Percentiles rank a stretch among this genome's conserved stretches.
Conservation (phyloP, 2,329 filamentous ascomycete species). For the Ophiostoma triangulosporum region DNA sequence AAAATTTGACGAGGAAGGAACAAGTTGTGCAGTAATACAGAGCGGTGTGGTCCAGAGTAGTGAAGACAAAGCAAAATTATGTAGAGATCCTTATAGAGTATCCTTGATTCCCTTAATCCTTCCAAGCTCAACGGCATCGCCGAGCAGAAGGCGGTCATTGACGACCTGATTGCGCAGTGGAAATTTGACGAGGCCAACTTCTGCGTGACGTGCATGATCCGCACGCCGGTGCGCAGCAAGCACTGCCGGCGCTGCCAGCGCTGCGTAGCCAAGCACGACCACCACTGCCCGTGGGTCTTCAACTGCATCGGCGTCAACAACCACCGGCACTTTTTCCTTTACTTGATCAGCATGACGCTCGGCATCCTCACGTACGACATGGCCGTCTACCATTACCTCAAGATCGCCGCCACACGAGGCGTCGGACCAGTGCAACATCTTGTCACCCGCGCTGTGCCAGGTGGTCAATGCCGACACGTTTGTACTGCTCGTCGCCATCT, state of each 20-base stretch:
- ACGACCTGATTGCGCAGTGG: constrained; percentile 4
- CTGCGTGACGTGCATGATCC: constrained; percentile 43
- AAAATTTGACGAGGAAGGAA: too few relatives aligned
- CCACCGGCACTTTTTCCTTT: constrained; percentile 88
- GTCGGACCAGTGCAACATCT: constrained; percentile 53
- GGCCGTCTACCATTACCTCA: constrained; percentile 59
- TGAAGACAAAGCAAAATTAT: too few relatives aligned
- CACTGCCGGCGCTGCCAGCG: constrained; percentile 85
- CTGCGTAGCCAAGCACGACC: constrained; percentile 92
- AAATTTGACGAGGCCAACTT: constrained; percentile 4
- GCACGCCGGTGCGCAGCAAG: constrained; percentile 84
- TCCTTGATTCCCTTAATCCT: too few relatives aligned
- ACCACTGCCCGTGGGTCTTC: constrained; percentile 96
- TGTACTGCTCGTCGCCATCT: constrained; percentile 64
- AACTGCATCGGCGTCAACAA: constrained; percentile 96
- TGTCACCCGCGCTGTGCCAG: constrained; percentile 62
- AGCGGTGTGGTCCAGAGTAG: too few relatives aligned
- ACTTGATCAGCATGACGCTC: constrained; percentile 63
- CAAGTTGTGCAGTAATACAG: too few relatives aligned
- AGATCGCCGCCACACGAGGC: constrained; percentile 39
- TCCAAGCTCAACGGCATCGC: constrained; percentile 79
- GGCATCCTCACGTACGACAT: constrained; percentile 62
- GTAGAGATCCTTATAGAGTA: too few relatives aligned
- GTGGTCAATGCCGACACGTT: constrained; percentile 72
- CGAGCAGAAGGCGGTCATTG: constrained; percentile 67